Evolutionary conservation across 768 basidiomycete species (phyloP).

Genomic region (Mycena crocata): DNA sequence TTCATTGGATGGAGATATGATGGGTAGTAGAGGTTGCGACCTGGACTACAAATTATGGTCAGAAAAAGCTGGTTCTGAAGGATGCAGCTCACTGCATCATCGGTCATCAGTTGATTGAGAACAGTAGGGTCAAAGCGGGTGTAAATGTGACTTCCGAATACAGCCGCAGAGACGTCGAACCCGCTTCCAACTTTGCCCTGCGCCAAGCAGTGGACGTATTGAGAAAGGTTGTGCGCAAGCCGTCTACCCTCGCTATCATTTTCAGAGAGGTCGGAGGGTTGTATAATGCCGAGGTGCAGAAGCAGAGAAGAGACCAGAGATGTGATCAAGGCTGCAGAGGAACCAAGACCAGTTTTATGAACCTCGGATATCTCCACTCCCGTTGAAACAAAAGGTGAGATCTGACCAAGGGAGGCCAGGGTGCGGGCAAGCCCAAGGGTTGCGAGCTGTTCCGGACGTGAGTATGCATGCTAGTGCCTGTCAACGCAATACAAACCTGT

Average conservation of each 20-base stretch:
- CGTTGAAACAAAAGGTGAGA: conserved; percentile 83
- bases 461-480: conserved; percentile 10
- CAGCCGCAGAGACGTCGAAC: conserved; percentile 95
- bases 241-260: conserved; percentile 59
- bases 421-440: conserved; percentile 70
- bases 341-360: conserved; percentile 99
- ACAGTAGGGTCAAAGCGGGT: conserved; percentile 85
- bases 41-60: conserved; percentile 31
- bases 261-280: conserved; percentile 58
- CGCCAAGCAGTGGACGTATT: conserved; percentile 94
- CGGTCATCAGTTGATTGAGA: conserved; percentile 72
- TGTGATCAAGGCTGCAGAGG: conserved; percentile 96
- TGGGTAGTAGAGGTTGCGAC: conserved; percentile 55
- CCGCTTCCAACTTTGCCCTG: conserved; percentile 99
- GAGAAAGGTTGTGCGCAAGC: conserved; percentile 92
- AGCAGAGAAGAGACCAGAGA: conserved; percentile 91
- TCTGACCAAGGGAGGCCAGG: conserved; percentile 68
- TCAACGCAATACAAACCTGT: conserved; percentile 72
- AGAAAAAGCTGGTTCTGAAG: background rate
- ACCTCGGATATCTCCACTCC: conserved; percentile 79
- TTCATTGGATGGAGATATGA: conserved; percentile 71
- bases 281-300: conserved; percentile 76
- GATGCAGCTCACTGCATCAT: conserved; percentile 54
- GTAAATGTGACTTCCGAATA: conserved; percentile 95
- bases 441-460: conserved; percentile 62